phyloP scores from a whole-genome alignment of 495 filamentous ascomycete species.

The Podospora conica region DNA sequence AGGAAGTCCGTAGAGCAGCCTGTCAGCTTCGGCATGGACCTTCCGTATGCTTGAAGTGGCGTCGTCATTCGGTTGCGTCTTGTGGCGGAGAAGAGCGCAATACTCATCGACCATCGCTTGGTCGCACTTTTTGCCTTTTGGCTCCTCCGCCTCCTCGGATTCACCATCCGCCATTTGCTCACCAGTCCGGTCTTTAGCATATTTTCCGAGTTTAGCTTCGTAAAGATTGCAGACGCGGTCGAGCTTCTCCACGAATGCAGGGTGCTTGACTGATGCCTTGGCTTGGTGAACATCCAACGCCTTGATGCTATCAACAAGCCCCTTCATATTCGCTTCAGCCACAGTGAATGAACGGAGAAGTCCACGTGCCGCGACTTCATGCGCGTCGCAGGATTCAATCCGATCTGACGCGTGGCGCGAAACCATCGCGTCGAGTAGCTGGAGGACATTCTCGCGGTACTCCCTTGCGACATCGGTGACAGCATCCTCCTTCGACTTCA shows the following conservation, averaged over 20 bases:
- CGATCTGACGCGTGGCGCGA: conserved; percentile 13
- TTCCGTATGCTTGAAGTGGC: background rate
- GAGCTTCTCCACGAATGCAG: background rate
- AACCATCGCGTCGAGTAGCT: conserved; percentile 13
- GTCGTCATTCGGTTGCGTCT: background rate
- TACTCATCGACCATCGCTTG: background rate
- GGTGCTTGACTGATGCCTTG: background rate
- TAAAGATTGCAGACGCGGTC: background rate
- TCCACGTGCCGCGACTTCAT: conserved; percentile 3
- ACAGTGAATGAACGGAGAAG: conserved; percentile 1
- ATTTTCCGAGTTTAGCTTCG: background rate
- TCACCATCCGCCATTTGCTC: background rate
- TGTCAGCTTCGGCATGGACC: conserved; percentile 1
- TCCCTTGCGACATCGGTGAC: conserved; percentile 17
- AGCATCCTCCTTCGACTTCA: conserved; percentile 21
- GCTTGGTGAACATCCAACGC: background rate
- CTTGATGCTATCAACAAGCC: background rate
- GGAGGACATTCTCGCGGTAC: conserved; percentile 13
- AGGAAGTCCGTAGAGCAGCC: conserved; percentile 10
- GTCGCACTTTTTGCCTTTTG: background rate
- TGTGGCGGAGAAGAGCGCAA: background rate
- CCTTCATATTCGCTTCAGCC: conserved; percentile 7
- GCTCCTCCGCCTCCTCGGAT: background rate
- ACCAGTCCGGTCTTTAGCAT: background rate
- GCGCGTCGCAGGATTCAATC: background rate